Conservation (phyloP, 208 protist genomes). For the Acanthamoeba sp. region DNA sequence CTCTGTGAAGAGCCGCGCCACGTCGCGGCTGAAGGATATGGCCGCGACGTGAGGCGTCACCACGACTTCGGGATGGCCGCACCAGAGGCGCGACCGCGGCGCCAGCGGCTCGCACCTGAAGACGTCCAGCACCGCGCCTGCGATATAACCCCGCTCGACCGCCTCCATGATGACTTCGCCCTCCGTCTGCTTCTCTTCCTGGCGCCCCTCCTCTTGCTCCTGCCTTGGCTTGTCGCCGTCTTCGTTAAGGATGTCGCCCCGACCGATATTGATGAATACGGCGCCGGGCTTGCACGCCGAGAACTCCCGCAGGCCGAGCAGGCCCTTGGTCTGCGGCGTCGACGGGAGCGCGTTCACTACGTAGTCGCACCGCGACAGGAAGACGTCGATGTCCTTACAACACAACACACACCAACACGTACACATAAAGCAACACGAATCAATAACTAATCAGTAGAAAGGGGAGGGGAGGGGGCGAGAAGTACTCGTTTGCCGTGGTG, state of each 20-base stretch:
- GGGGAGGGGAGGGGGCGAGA: background rate
- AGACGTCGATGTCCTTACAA: slow-evolving; percentile 34
- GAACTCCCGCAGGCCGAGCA: slow-evolving; percentile 38
- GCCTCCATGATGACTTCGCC: slow-evolving; percentile 59
- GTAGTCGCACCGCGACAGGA: slow-evolving; percentile 57
- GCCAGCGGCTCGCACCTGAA: slow-evolving; percentile 18
- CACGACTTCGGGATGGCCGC: background rate
- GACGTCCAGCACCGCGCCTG: slow-evolving; percentile 49
- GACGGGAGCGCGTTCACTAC: slow-evolving; percentile 58
- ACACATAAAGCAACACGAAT: no score
- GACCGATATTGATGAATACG: slow-evolving; percentile 68
- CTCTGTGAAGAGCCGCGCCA: slow-evolving; percentile 23
- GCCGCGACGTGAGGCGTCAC: slow-evolving; percentile 53
- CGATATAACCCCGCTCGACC: background rate
- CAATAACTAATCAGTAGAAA: background rate
- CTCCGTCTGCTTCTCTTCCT: background rate
- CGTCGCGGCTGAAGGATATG: slow-evolving; percentile 6
- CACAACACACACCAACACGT: no score
- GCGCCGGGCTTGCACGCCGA: slow-evolving; percentile 25
- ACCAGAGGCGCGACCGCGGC: background rate
- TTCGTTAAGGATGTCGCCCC: slow-evolving; percentile 42
- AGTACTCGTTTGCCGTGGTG: background rate
- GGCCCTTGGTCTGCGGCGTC: slow-evolving; percentile 23
- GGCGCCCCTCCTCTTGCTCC: background rate
- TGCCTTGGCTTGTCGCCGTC: background rate